Evolutionary conservation across 2,329 filamentous ascomycete genomes (phyloP).

Genomic region (Cercospora beticola): DNA sequence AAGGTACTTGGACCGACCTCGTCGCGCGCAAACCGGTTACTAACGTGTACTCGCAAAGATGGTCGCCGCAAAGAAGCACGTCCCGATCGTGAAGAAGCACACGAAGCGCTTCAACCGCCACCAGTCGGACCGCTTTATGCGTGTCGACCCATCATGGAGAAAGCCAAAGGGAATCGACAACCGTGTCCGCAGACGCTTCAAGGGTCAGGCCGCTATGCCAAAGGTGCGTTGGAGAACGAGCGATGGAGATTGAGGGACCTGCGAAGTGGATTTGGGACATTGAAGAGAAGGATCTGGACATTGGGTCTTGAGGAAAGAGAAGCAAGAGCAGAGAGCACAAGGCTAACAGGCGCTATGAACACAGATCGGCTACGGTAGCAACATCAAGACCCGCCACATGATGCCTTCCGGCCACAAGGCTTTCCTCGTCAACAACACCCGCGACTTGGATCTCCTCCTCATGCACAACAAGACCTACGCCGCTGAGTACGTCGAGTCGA

Average conservation of each 20-base stretch:
- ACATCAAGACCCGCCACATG: conserved; percentile 99
- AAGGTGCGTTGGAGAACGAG: conserved; percentile 66
- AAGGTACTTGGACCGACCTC: conserved; percentile 7
- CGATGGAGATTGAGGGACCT: background rate
- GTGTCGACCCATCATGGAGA: conserved; percentile 88
- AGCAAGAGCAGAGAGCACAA: conserved; percentile 13
- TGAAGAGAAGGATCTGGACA: conserved; percentile 2
- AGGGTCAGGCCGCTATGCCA: conserved; percentile 93
- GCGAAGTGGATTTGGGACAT: conserved; percentile 8
- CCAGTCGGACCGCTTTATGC: conserved; percentile 96
- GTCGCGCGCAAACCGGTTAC: background rate
- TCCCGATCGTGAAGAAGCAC: conserved; percentile 99
- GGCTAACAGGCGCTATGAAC: conserved; percentile 19
- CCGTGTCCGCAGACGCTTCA: conserved; percentile 94
- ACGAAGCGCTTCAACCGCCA: conserved; percentile 95
- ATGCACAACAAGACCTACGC: conserved; percentile 99
- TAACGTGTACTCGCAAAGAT: conserved; percentile 58
- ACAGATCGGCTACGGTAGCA: conserved; percentile 97
- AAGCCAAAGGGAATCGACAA: conserved; percentile 99
- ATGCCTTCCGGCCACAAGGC: conserved; percentile 99
- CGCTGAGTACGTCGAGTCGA: conserved; percentile 75
- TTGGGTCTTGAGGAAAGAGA: conserved; percentile 8
- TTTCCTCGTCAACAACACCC: conserved; percentile 96
- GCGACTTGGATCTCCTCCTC: conserved; percentile 93
- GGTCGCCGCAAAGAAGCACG: conserved; percentile 99